Evolutionary conservation across 768 basidiomycete species (phyloP).

Genomic region (Lactarius sanguifluus): DNA sequence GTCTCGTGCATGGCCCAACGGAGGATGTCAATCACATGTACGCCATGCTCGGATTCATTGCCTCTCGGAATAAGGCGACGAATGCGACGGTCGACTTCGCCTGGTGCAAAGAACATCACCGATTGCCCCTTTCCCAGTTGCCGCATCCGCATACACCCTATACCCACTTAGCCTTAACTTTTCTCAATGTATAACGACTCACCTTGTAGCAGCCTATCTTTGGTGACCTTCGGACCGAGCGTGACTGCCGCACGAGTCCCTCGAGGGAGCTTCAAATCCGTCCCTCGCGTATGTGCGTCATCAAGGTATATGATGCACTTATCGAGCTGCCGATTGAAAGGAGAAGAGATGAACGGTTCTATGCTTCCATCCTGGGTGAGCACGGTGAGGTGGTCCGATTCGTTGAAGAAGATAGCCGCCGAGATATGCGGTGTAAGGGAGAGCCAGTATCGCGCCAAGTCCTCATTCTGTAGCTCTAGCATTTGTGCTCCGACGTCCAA

Average conservation of each 20-base stretch:
- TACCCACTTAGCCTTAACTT: background rate
- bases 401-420: constrained; percentile 45
- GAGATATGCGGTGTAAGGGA: constrained; percentile 29
- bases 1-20: constrained; percentile 19
- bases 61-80: background rate
- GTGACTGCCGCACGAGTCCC: constrained; percentile 46
- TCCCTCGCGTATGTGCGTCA: constrained; percentile 52
- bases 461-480: constrained; percentile 46
- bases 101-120: constrained; percentile 14
- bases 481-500: constrained; percentile 60
- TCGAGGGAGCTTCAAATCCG: constrained; percentile 49
- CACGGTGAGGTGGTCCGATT: constrained; percentile 37
- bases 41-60: background rate
- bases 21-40: constrained; percentile 6
- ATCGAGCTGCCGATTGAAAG: constrained; percentile 38
- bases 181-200: background rate
- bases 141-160: constrained; percentile 19
- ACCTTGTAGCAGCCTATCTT: constrained; percentile 54
- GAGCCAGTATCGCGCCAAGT: constrained; percentile 46
- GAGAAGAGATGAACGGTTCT: constrained; percentile 40
- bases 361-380: constrained; percentile 39
- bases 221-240: constrained; percentile 49
- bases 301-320: constrained; percentile 51
- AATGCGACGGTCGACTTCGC: constrained; percentile 12
- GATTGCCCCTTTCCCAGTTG: constrained; percentile 13